These are phyloP conservation scores for Kwoniella heveanensis DNA, from an alignment of 768 basidiomycete species.

Conservation along the genomic window DNA sequence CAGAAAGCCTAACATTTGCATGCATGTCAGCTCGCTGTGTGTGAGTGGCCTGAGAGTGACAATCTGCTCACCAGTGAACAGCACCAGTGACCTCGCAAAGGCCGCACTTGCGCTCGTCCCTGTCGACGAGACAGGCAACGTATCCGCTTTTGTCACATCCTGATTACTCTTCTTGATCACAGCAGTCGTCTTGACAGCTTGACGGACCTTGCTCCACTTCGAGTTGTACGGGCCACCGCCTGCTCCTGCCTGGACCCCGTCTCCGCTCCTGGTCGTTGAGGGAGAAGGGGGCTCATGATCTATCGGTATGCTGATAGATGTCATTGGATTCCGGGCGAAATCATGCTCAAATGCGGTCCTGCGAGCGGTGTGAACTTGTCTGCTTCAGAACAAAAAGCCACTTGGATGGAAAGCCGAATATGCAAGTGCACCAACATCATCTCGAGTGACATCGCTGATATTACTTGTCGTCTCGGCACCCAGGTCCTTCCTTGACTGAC, in stretches of 20 bases:
- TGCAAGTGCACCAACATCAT: too few species aligned
- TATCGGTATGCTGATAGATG: conserved; percentile 3
- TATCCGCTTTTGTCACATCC: conserved; percentile 1
- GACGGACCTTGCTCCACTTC: conserved; percentile 15
- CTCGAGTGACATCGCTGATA: neutral
- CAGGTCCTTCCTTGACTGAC: too few species aligned
- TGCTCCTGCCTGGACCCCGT: neutral
- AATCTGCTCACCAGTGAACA: conserved; percentile 50
- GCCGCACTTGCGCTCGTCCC: conserved; percentile 48
- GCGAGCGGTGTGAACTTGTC: too few species aligned
- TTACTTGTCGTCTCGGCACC: neutral
- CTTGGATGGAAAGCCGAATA: too few species aligned
- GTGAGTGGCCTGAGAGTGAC: too few species aligned
- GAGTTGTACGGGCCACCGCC: too few species aligned
- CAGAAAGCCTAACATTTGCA: conserved; percentile 39
- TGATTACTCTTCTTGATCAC: conserved; percentile 10
- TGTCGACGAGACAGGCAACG: conserved; percentile 30
- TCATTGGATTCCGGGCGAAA: neutral
- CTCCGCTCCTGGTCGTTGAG: neutral
- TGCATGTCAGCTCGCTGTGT: neutral
- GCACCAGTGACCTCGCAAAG: conserved; percentile 44
- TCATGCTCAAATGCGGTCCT: too few species aligned
- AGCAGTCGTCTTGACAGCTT: conserved; percentile 17
- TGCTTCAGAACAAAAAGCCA: too few species aligned
- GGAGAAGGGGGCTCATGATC: conserved; percentile 1